phyloP scores from a whole-genome alignment of 73 alveolate genomes.

The Symbiodinium pilosum region DNA sequence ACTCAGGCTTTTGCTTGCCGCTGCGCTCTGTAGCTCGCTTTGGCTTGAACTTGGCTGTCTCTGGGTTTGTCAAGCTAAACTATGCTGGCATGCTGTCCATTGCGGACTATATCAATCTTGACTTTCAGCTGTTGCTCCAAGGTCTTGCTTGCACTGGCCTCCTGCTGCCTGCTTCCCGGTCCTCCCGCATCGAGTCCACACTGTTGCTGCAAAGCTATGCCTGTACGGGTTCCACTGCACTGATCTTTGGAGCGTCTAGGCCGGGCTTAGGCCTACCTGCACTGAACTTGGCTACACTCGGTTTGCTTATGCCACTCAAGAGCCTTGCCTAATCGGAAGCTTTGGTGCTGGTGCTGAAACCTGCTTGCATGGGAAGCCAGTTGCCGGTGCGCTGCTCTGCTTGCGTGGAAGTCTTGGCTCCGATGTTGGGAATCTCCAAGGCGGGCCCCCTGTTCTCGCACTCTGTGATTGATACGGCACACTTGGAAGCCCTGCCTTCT shows the following conservation, averaged over 20 bases:
- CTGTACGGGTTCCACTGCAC: not conserved
- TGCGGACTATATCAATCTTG: slow-evolving; percentile 1
- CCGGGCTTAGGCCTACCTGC: not conserved
- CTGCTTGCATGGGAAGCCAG: not conserved
- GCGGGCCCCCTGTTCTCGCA: slow-evolving; percentile 12
- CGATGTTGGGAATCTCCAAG: not conserved
- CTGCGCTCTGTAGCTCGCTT: not conserved
- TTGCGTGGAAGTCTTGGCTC: not conserved
- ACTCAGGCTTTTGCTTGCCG: not conserved
- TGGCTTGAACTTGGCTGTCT: not conserved
- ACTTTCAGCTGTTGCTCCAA: not conserved
- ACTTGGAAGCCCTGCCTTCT: not conserved
- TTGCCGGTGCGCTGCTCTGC: not conserved
- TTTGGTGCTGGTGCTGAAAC: not conserved
- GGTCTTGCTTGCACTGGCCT: not conserved
- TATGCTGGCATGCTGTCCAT: not conserved
- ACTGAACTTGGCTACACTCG: not conserved
- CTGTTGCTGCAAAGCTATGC: not conserved
- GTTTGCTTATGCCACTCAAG: not conserved
- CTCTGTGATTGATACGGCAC: not conserved
- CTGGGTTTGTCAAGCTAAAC: slow-evolving; percentile 3
- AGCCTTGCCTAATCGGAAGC: not conserved
- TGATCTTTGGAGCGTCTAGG: not conserved
- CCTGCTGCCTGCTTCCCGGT: not conserved
- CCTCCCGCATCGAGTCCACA: not conserved